These are phyloP conservation scores for Boechera stricta DNA, from an alignment of 345 rosid genomes.

Conservation along the genomic window DNA sequence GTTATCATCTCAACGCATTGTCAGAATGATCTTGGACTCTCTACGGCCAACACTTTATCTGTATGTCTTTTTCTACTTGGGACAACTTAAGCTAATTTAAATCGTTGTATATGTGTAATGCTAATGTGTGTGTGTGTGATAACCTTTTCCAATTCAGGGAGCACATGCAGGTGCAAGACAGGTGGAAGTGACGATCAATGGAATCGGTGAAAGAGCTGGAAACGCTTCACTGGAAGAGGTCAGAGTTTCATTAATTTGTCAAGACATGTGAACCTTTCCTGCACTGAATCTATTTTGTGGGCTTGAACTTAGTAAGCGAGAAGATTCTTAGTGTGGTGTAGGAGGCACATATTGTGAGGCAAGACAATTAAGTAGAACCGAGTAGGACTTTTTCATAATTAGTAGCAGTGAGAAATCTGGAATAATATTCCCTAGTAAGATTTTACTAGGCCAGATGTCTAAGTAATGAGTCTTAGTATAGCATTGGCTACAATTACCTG, in stretches of 20 bases:
- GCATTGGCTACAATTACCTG: constrained; percentile 22
- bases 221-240: constrained; percentile 99
- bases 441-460: neutral
- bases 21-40: constrained; percentile 99
- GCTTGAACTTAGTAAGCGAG: neutral
- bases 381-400: neutral
- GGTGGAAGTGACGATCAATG: constrained; percentile 92
- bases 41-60: constrained; percentile 92
- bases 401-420: constrained; percentile 18
- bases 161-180: constrained; percentile 93
- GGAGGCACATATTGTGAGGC: constrained; percentile 8
- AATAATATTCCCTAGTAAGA: neutral
- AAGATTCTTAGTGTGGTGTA: neutral
- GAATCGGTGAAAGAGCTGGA: constrained; percentile 99
- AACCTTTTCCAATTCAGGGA: constrained; percentile 61
- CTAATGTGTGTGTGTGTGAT: constrained; percentile 40
- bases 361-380: neutral
- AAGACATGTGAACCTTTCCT: constrained; percentile 4
- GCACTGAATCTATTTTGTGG: neutral
- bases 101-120: constrained; percentile 4
- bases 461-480: constrained; percentile 18
- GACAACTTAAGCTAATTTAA: neutral
- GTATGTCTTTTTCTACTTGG: constrained; percentile 47
- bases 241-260: constrained; percentile 11
- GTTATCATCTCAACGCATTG: constrained; percentile 94